Evolutionary conservation across 306 rosid species (phyloP), one percentile per base, ranked within the genome.

Genomic region (Aeschynomene evenia): DNA sequence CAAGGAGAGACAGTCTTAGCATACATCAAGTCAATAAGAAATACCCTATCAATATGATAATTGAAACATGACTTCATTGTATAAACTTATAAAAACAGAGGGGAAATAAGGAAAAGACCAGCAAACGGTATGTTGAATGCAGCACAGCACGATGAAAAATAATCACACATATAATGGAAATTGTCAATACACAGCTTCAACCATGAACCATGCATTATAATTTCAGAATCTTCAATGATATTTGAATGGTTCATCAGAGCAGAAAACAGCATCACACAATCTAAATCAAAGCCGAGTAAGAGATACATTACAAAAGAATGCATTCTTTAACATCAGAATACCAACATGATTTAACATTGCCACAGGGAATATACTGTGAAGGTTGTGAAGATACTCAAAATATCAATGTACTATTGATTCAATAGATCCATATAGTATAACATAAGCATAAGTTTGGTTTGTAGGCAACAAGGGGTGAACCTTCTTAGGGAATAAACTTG

Each of bases 21-120:
- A 63, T 6, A 56, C 13, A 59, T 74, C 60, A 68, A 29, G 19
- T 49, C 55, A 54, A 70, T 53, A 64, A 64, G 75, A 76, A 66
- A 43, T 34, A 60, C 62, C 58, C 37, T 18, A 56, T 14, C 37
- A 63, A 74, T 73, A 40, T 33, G 61, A 58, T 33, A 14, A 39
- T 48, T 13, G 52, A 65, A n/a, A 52, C 12, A 36, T 13, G 37
- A 51, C 34, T 31, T 46, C 29, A 23, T 5, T 6, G 53, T 11
- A 63, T 18, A 56, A 24, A 62, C 74, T 55, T 58, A 60, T 34
- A 19, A 7, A 61, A 46, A 26, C 20, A 59, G 24, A 39, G 23
- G 10, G 46, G 12, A 65, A 37, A 57, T 14, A 40, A 58, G 62
- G 50, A 55, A 48, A 26, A 53, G 43, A 55, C 13, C 33, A 29